Conservation (phyloP, 495 filamentous ascomycete species). For the Penicillium egyptiacum region DNA sequence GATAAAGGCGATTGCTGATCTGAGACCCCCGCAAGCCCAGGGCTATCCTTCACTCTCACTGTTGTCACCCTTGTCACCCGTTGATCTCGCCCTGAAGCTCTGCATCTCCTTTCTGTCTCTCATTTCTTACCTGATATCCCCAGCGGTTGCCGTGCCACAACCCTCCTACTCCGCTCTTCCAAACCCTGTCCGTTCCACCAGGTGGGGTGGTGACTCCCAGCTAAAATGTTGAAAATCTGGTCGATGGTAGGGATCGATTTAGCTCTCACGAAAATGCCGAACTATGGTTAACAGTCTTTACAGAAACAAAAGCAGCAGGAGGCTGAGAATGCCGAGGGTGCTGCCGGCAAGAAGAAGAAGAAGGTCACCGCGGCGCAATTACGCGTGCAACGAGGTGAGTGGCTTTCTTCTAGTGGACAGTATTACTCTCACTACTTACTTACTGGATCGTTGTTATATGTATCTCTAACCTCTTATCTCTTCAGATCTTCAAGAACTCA, state of each 20-base stretch:
- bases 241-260: conserved; percentile 72
- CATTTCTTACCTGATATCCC: not conserved
- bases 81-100: not conserved
- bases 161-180: not conserved
- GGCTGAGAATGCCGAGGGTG: conserved; percentile 82
- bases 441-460: not conserved
- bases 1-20: conserved; percentile 19
- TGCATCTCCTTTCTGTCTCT: not conserved
- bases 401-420: not conserved
- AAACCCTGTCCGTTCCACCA: conserved; percentile 12
- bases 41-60: not conserved
- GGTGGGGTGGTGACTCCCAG: conserved; percentile 27
- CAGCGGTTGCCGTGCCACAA: not conserved
- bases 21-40: conserved; percentile 18
- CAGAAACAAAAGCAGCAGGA: conserved; percentile 91
- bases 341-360: conserved; percentile 83
- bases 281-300: conserved; percentile 3
- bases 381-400: conserved; percentile 88
- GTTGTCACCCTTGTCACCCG: not conserved
- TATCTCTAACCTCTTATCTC: not conserved
- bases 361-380: conserved; percentile 96
- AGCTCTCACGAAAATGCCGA: not conserved
- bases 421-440: not conserved
- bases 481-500: conserved; percentile 87
- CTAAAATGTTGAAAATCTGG: conserved; percentile 98